Conservation (phyloP, 2,329 filamentous ascomycete genomes). For the Fusarium anguioides region DNA sequence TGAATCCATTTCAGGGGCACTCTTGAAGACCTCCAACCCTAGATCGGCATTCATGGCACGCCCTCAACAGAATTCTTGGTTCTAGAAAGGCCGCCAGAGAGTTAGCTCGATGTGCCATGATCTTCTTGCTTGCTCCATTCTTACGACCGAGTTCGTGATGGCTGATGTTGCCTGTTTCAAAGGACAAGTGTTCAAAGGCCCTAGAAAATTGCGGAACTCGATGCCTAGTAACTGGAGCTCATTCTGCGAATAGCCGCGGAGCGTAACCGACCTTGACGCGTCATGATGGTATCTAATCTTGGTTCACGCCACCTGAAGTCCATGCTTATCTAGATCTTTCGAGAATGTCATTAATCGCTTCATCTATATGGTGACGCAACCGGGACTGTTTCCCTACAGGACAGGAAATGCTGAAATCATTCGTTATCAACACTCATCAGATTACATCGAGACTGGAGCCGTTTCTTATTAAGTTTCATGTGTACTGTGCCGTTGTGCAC, state of each 20-base stretch:
- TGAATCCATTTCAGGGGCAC: background rate
- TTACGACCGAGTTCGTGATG: conserved; percentile 8
- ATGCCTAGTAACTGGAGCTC: too few relatives aligned
- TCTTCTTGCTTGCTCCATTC: conserved; percentile 11
- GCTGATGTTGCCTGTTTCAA: background rate
- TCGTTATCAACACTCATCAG: background rate
- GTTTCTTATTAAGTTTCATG: background rate
- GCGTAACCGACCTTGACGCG: background rate
- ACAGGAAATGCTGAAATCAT: background rate
- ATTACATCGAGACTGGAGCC: background rate
- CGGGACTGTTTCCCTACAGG: background rate
- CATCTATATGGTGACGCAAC: background rate
- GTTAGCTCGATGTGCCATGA: conserved; percentile 32
- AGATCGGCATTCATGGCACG: conserved; percentile 12
- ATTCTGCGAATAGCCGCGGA: background rate
- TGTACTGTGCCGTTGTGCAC: background rate
- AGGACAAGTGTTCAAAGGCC: conserved; percentile 30
- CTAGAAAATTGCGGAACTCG: conserved; percentile 2
- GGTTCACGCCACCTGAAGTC: background rate
- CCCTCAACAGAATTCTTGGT: background rate
- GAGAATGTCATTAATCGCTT: background rate
- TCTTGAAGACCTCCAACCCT: background rate
- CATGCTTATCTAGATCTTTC: background rate
- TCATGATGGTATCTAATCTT: background rate
- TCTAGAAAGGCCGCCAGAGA: conserved; percentile 21